Percentiles rank a stretch among this genome's conserved stretches.
phyloP scores from a whole-genome alignment of 345 rosid species.

The Aquilaria yunnanensis region DNA sequence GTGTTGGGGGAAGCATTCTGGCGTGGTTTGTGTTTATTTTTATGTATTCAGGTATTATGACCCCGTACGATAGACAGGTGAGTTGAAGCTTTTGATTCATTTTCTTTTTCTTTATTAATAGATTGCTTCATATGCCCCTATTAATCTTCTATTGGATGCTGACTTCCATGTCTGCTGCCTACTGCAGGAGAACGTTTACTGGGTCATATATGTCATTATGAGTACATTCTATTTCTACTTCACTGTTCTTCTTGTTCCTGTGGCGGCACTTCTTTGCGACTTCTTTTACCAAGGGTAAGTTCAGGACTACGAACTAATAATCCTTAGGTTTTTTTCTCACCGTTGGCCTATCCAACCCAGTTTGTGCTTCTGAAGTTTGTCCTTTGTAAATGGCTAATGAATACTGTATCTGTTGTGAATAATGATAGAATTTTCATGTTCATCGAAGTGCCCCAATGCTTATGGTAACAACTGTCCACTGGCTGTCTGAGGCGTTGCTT shows the following conservation, averaged over 20 bases:
- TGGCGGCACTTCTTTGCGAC: slow-evolving; percentile 84
- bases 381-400: too few species aligned
- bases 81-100: not conserved
- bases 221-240: slow-evolving; percentile 88
- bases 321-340: too few species aligned
- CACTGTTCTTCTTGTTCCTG: slow-evolving; percentile 68
- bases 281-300: slow-evolving; percentile 88
- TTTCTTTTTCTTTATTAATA: slow-evolving; percentile 1
- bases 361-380: too few species aligned
- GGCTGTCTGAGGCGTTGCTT: too few species aligned
- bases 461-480: too few species aligned
- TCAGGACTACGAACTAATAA: not conserved
- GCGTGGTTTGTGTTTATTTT: slow-evolving; percentile 82
- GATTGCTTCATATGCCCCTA: slow-evolving; percentile 9
- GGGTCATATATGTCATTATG: slow-evolving; percentile 82
- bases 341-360: too few species aligned
- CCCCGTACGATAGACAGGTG: slow-evolving; percentile 33
- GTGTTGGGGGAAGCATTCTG: slow-evolving; percentile 88
- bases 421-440: too few species aligned
- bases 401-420: too few species aligned
- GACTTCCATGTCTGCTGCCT: slow-evolving; percentile 7
- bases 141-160: not conserved
- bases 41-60: slow-evolving; percentile 61
- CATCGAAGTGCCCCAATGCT: too few species aligned
- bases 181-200: slow-evolving; percentile 75